Percentiles rank a stretch among this genome's conserved stretches.
Conservation (phyloP, 2,329 filamentous ascomycete species). For the Boeremia exigua region DNA sequence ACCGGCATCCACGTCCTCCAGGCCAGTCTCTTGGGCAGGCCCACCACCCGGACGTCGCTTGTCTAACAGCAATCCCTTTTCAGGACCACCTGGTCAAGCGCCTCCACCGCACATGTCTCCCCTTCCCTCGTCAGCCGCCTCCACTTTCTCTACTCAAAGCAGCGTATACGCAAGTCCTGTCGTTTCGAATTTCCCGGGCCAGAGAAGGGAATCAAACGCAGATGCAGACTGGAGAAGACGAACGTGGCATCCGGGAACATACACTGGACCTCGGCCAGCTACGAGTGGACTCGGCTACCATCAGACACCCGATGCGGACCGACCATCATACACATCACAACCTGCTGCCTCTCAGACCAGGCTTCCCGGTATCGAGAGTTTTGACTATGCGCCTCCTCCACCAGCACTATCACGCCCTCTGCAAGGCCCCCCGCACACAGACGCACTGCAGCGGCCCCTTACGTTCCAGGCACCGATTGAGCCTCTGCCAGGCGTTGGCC, state of each 20-base stretch:
- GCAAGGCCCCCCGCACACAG: slow-evolving; percentile 79
- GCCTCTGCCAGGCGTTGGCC: slow-evolving; percentile 28
- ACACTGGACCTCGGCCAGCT: slow-evolving; percentile 64
- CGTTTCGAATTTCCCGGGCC: slow-evolving; percentile 66
- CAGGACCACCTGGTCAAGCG: slow-evolving; percentile 67
- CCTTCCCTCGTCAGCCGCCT: slow-evolving; percentile 61
- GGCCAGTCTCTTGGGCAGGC: slow-evolving; percentile 75
- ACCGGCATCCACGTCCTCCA: slow-evolving; percentile 72
- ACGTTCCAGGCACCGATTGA: slow-evolving; percentile 46
- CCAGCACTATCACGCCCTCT: slow-evolving; percentile 67
- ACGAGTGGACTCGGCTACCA: slow-evolving; percentile 79
- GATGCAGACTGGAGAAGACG: slow-evolving; percentile 82
- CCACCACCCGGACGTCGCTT: slow-evolving; percentile 75
- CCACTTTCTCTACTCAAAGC: slow-evolving; percentile 62
- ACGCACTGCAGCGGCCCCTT: slow-evolving; percentile 57
- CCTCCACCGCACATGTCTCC: slow-evolving; percentile 64
- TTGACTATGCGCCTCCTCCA: slow-evolving; percentile 74
- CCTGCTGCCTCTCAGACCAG: slow-evolving; percentile 65
- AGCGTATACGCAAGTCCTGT: slow-evolving; percentile 72
- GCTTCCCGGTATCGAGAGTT: slow-evolving; percentile 90
- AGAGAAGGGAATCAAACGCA: slow-evolving; percentile 69
- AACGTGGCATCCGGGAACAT: slow-evolving; percentile 88
- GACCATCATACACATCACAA: slow-evolving; percentile 62
- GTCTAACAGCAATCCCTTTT: slow-evolving; percentile 75
- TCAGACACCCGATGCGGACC: slow-evolving; percentile 69